Percentiles rank a stretch among this genome's conserved stretches.
These are phyloP conservation scores for Hypomyces perniciosus DNA, from an alignment of 2,329 filamentous ascomycete species.

Conservation along the genomic window DNA sequence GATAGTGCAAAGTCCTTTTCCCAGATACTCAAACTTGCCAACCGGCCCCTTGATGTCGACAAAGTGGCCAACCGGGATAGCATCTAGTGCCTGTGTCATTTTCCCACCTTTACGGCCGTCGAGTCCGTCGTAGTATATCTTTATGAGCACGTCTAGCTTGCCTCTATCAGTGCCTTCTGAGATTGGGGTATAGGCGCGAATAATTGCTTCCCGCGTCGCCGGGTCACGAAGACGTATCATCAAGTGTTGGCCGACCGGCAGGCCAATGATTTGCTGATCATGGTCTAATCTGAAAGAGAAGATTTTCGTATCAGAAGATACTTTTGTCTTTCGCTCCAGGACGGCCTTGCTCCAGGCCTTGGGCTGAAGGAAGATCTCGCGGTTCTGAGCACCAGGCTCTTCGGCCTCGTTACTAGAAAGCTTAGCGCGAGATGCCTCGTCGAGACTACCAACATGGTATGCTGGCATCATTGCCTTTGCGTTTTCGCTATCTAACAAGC, in stretches of 20 bases:
- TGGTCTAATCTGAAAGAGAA: constrained; percentile 78
- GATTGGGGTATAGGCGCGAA: constrained; percentile 85
- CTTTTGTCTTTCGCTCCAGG: constrained; percentile 58
- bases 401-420: constrained; percentile 40
- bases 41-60: constrained; percentile 51
- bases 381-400: constrained; percentile 31
- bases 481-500: constrained; percentile 69
- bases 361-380: constrained; percentile 62
- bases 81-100: constrained; percentile 41
- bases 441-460: constrained; percentile 78
- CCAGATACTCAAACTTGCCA: constrained; percentile 24
- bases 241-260: constrained; percentile 81
- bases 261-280: constrained; percentile 60
- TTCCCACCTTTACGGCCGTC: constrained; percentile 20
- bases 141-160: constrained; percentile 44
- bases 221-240: constrained; percentile 70
- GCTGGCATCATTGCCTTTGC: constrained; percentile 83
- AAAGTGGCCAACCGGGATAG: constrained; percentile 42
- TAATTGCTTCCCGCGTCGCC: constrained; percentile 25
- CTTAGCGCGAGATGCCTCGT: constrained; percentile 47
- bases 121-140: constrained; percentile 40
- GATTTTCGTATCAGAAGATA: constrained; percentile 74
- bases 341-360: constrained; percentile 68
- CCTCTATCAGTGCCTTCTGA: constrained; percentile 34
- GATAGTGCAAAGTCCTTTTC: constrained; percentile 43